phyloP scores from a whole-genome alignment of 257 asterid genomes.

The Solanum bulbocastanum region DNA sequence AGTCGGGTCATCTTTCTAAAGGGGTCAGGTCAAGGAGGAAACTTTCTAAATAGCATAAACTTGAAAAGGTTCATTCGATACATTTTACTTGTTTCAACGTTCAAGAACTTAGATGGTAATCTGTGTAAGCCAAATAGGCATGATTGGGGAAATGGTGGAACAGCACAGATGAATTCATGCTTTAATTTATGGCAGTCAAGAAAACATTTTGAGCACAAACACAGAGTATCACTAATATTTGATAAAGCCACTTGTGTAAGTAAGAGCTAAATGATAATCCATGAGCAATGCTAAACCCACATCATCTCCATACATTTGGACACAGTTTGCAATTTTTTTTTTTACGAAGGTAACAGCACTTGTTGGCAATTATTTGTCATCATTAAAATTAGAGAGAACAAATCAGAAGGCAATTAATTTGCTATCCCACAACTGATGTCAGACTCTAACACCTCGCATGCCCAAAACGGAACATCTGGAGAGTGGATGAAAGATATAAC shows the following conservation, averaged over 20 bases:
- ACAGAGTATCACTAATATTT: not conserved
- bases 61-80: not conserved
- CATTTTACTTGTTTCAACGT: not conserved
- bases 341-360: not conserved
- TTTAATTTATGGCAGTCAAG: not conserved
- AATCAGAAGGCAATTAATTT: not conserved
- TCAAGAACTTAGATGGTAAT: not conserved
- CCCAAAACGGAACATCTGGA: not conserved
- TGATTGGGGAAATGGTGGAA: not conserved
- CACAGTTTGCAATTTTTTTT: not conserved
- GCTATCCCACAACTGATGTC: not conserved
- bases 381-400: not conserved
- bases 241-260: not conserved
- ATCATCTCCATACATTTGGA: not conserved
- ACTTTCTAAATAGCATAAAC: not conserved
- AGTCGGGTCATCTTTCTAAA: not conserved
- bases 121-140: not conserved
- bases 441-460: not conserved
- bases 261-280: not conserved
- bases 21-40: not conserved
- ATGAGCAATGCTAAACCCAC: not conserved
- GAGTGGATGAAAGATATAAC: not conserved
- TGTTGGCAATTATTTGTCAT: not conserved
- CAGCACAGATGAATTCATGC: not conserved
- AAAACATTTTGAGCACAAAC: not conserved